phyloP scores from a whole-genome alignment of 768 basidiomycete genomes.

The Suillus americanus region DNA sequence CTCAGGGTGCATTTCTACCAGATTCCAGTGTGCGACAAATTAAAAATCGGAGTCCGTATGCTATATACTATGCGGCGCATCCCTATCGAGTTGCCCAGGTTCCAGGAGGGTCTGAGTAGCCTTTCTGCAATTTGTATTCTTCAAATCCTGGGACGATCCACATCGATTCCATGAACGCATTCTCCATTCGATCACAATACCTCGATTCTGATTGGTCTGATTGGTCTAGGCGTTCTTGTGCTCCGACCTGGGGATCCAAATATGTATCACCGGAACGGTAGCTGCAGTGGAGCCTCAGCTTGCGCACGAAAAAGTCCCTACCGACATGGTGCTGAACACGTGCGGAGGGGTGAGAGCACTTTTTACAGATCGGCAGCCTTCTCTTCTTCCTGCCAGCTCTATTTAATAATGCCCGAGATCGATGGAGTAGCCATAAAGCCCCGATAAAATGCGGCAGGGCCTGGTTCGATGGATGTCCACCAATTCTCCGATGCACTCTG shows the following conservation, averaged over 20 bases:
- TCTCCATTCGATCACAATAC: background rate
- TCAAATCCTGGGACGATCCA: background rate
- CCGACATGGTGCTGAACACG: background rate
- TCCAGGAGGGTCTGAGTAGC: background rate
- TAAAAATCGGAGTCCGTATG: background rate
- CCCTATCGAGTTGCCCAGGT: background rate
- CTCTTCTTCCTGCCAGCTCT: background rate
- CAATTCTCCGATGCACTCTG: slow-evolving; percentile 4
- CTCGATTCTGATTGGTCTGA: background rate
- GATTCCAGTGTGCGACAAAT: background rate
- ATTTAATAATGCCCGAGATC: background rate
- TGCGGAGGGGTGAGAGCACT: background rate
- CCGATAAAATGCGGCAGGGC: background rate
- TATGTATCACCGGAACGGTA: background rate
- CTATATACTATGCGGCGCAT: background rate
- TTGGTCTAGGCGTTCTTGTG: background rate
- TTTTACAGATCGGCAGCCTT: background rate
- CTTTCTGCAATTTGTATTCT: background rate
- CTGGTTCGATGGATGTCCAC: background rate
- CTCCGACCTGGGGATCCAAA: background rate
- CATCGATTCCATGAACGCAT: background rate
- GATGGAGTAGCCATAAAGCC: background rate
- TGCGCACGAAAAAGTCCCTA: background rate
- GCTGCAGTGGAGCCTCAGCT: background rate
- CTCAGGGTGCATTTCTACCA: background rate